phyloP scores from a whole-genome alignment of 192 early-diverging fungal genomes.

The Helicostylum pulchrum region DNA sequence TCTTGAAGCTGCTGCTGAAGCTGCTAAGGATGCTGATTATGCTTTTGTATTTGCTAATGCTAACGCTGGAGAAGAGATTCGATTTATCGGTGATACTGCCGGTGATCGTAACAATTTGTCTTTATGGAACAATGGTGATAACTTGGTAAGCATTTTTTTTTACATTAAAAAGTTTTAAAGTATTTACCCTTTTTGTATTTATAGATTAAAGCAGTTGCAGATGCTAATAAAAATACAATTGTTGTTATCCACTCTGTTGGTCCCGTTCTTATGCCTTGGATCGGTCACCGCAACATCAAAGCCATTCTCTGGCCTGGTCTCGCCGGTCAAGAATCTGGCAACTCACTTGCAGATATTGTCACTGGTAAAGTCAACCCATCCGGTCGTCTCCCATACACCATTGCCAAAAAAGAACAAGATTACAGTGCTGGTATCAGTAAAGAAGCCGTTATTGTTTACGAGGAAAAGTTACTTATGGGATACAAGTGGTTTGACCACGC shows the following conservation, averaged over 20 bases:
- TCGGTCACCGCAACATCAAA: constrained; percentile 56
- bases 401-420: constrained; percentile 38
- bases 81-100: constrained; percentile 43
- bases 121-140: constrained; percentile 57
- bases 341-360: constrained; percentile 62
- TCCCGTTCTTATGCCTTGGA: constrained; percentile 58
- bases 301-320: constrained; percentile 54
- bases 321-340: constrained; percentile 67
- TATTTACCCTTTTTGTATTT: background rate
- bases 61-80: constrained; percentile 28
- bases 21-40: constrained; percentile 37
- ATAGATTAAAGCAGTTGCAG: constrained; percentile 47
- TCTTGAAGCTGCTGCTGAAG: constrained; percentile 4
- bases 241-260: constrained; percentile 58
- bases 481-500: constrained; percentile 52
- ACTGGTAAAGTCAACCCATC: constrained; percentile 63
- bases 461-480: constrained; percentile 54
- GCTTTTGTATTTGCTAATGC: constrained; percentile 43
- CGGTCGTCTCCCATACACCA: constrained; percentile 61
- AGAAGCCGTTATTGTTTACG: constrained; percentile 39
- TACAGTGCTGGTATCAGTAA: constrained; percentile 30
- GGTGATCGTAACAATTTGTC: constrained; percentile 59
- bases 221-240: constrained; percentile 48
- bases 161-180: background rate
- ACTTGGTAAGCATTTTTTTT: constrained; percentile 33